A percentile compares a stretch with the other conserved stretches of the same genome.
These are phyloP conservation scores for Dacryopinax spathularia DNA, from an alignment of 768 basidiomycete genomes.

Conservation along the genomic window DNA sequence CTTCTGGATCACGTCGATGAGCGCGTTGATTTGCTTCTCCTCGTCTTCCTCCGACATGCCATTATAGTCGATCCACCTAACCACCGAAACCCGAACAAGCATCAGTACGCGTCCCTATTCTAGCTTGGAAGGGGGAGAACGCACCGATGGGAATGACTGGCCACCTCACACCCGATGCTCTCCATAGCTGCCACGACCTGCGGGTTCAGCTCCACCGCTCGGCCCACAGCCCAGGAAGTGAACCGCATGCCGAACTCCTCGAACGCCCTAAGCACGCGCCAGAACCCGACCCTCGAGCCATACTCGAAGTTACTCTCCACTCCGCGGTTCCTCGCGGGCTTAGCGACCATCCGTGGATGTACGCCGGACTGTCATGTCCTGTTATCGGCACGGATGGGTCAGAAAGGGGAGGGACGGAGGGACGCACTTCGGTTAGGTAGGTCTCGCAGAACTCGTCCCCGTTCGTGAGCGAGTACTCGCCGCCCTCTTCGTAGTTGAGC, in stretches of 20 bases:
- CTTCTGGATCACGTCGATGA: not conserved
- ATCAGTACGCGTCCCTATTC: not conserved
- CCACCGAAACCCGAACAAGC: not conserved
- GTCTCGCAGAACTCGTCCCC: slow-evolving; percentile 7
- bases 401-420: not conserved
- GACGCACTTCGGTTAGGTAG: not conserved
- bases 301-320: slow-evolving; percentile 8
- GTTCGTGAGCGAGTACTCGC: slow-evolving; percentile 2
- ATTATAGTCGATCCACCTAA: slow-evolving; percentile 2
- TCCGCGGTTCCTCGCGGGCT: not conserved
- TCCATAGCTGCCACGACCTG: not conserved
- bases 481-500: slow-evolving; percentile 6
- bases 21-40: not conserved
- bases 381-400: not conserved
- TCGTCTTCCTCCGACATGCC: not conserved
- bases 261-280: slow-evolving; percentile 6
- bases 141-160: not conserved
- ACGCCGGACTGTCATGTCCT: not conserved
- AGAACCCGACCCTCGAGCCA: slow-evolving; percentile 8
- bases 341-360: not conserved
- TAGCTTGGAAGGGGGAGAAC: not conserved
- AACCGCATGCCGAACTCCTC: slow-evolving; percentile 3
- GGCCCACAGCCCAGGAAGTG: slow-evolving; percentile 6
- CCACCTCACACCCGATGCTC: not conserved
- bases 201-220: not conserved